phyloP scores from a whole-genome alignment of 2,329 filamentous ascomycete genomes.

The Didymella sp. region DNA sequence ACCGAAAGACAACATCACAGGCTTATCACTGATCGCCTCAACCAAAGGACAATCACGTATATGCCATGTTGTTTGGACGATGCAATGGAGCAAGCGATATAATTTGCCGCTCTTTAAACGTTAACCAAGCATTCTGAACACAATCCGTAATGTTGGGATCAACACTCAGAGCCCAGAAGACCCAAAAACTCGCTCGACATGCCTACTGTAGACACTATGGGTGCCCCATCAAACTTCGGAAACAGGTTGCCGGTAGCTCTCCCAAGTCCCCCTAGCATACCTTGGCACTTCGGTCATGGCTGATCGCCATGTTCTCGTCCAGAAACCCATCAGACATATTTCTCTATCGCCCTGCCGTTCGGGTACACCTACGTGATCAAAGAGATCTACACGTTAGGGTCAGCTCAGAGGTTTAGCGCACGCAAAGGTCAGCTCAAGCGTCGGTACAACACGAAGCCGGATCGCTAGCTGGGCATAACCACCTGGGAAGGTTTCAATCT shows the following conservation, averaged over 20 bases:
- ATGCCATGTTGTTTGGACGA: background rate
- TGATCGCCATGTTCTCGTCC: background rate
- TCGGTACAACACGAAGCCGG: background rate
- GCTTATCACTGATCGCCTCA: background rate
- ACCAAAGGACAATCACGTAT: background rate
- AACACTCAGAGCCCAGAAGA: background rate
- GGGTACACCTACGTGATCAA: background rate
- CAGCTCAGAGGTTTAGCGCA: background rate
- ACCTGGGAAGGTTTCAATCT: background rate
- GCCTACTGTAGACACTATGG: background rate
- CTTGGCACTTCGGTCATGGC: background rate
- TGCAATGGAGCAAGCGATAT: background rate
- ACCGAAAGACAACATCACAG: background rate
- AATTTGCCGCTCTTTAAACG: background rate
- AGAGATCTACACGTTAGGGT: background rate
- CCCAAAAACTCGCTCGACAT: background rate
- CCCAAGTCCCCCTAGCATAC: background rate
- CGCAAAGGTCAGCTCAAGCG: background rate
- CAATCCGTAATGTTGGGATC: background rate
- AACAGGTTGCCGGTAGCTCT: conserved; percentile 1
- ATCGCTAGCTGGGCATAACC: background rate
- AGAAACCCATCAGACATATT: background rate
- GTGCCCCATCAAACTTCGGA: background rate
- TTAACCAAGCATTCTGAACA: background rate
- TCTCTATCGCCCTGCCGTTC: background rate